phyloP scores from a whole-genome alignment of 2,329 filamentous ascomycete species.

The Alternaria sp. region DNA sequence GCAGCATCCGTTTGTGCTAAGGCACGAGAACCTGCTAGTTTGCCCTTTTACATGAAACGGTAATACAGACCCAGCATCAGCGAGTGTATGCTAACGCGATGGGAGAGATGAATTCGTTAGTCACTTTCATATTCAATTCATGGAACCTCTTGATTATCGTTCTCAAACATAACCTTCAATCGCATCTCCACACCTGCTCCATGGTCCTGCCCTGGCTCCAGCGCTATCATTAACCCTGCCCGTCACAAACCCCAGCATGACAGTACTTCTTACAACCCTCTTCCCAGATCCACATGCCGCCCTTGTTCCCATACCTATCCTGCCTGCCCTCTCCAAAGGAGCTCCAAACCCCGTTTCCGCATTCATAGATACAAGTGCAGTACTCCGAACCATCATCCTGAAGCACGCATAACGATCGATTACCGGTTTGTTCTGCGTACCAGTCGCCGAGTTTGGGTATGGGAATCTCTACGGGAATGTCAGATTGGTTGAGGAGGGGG shows the following conservation, averaged over 20 bases:
- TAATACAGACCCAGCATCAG: not conserved
- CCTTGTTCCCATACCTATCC: not conserved
- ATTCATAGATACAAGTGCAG: constrained; percentile 32
- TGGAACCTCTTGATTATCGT: not conserved
- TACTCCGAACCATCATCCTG: constrained; percentile 17
- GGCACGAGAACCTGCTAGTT: not conserved
- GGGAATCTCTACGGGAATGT: constrained; percentile 17
- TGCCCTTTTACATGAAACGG: not conserved
- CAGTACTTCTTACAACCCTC: constrained; percentile 28
- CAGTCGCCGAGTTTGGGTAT: constrained; percentile 21
- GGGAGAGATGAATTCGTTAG: not conserved
- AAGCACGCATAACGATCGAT: constrained; percentile 21
- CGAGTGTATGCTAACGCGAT: not conserved
- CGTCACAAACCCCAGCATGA: constrained; percentile 28
- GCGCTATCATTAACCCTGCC: constrained; percentile 7
- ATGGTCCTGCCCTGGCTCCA: not conserved
- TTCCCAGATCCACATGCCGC: constrained; percentile 4
- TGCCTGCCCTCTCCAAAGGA: not conserved
- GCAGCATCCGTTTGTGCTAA: not conserved
- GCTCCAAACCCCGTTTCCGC: constrained; percentile 29
- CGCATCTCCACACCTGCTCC: not conserved
- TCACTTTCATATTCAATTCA: not conserved
- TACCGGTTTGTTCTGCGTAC: constrained; percentile 24
- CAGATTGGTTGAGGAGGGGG: not conserved
- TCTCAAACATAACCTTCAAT: not conserved